Percentiles rank a stretch among this genome's conserved stretches.
These are phyloP conservation scores for Sclerotinia glacialis DNA, from an alignment of 2,329 filamentous ascomycete species.

Conservation along the genomic window DNA sequence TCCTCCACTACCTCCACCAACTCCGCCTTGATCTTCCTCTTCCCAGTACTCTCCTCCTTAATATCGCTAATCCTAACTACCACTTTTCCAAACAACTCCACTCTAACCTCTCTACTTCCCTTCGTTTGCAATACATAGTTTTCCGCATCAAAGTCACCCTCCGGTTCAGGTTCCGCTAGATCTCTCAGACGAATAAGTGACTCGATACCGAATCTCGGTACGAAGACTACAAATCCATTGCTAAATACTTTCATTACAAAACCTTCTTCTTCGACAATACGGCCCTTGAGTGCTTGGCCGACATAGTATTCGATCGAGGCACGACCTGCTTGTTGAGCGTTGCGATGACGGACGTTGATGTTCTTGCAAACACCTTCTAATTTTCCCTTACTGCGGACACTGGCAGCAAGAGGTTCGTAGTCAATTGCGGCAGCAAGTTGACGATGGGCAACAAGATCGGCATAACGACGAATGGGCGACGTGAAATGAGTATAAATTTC, in stretches of 20 bases:
- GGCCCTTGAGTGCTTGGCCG: conserved; percentile 85
- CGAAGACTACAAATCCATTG: conserved; percentile 95
- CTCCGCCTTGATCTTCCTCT: conserved; percentile 82
- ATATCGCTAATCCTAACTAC: conserved; percentile 85
- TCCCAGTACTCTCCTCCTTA: conserved; percentile 92
- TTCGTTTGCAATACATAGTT: conserved; percentile 70
- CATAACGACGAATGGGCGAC: conserved; percentile 92
- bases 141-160: conserved; percentile 81
- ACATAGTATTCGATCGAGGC: conserved; percentile 98
- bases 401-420: conserved; percentile 82
- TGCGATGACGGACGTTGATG: conserved; percentile 95
- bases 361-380: conserved; percentile 96
- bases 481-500: conserved; percentile 99
- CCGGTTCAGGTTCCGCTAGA: conserved; percentile 72
- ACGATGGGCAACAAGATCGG: conserved; percentile 90
- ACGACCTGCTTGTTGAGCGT: conserved; percentile 91
- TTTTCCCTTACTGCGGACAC: conserved; percentile 75
- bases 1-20: conserved; percentile 44
- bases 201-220: conserved; percentile 94
- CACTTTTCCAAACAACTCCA: conserved; percentile 92
- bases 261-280: conserved; percentile 76
- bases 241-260: conserved; percentile 97
- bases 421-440: conserved; percentile 94
- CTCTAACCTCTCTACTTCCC: conserved; percentile 53
- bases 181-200: conserved; percentile 84